Evolutionary conservation across 305 asterid genomes (phyloP), one percentile per base, ranked within the genome.

Genomic region (Andrographis paniculata): DNA sequence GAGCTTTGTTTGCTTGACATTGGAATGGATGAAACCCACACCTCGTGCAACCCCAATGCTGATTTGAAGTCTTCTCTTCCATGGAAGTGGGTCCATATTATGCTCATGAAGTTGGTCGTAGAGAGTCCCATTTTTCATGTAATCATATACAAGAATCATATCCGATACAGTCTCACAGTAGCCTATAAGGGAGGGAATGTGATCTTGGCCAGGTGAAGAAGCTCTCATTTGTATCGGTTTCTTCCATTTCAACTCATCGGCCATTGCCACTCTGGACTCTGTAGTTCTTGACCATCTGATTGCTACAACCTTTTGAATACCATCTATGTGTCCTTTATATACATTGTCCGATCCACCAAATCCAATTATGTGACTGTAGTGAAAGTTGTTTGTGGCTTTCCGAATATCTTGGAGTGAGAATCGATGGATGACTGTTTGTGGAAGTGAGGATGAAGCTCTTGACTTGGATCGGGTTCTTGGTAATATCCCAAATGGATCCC

Each of bases 31-130:
- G 62, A 60, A 63, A 55, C 60, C 59, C 42, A 82, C 63, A 17
- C 94, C 86, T 42, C 46, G 55, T 40, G 76, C 84, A 45, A 68
- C 61, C n/a, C 77, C 84, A 36, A 76, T 73, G 72, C 87, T 66
- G 71, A 83, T 75, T 58, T 77, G 73, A 53, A 83, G 82, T 60
- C 91, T 75, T 52, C 38, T 64, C 62, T 65, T 77, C 92, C 87
- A 80, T 42, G 87, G 67, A 60, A 84, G 77, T 56, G 85, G 80
- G 56, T 67, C 69, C 60, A 41, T 71, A 18, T 59, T 58, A 55
- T 74, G 70, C 42, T 77, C 74, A 59, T 68, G 80, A 30, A 83
- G 78, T 58, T 79, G 74, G 42, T 76, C 80, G n/a, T 72, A 73
- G 50, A 82, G 77, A 39, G 78, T 77, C 50, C 84, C 87, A 5